These are phyloP conservation scores for Monosporascus sp. DNA, from an alignment of 2,329 filamentous ascomycete genomes.

Conservation along the genomic window DNA sequence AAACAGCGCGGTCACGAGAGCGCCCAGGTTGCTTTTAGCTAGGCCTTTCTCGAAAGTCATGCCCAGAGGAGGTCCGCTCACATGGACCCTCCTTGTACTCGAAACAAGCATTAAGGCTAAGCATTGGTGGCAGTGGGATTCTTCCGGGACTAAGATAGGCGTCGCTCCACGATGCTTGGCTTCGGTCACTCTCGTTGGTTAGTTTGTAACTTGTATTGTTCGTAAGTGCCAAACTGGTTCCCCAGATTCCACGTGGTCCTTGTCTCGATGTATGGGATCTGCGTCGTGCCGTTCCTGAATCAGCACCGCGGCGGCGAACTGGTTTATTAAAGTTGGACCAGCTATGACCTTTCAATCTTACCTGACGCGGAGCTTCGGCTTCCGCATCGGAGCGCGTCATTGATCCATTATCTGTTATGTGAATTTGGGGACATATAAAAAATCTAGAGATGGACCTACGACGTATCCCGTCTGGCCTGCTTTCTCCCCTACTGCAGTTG, in stretches of 20 bases:
- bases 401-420: not conserved
- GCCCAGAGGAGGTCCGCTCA: too few relatives aligned
- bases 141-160: not conserved
- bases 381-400: slow-evolving; percentile 12
- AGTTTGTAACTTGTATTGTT: not conserved
- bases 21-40: too few relatives aligned
- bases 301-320: not conserved
- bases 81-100: too few relatives aligned
- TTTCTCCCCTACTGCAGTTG: slow-evolving; percentile 4
- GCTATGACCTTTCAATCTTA: slow-evolving; percentile 11
- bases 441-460: not conserved
- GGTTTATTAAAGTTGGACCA: not conserved
- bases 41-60: too few relatives aligned
- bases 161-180: not conserved
- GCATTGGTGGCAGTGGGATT: not conserved
- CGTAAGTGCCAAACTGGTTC: too few relatives aligned
- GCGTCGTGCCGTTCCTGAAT: not conserved
- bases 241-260: not conserved
- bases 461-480: not conserved
- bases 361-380: slow-evolving; percentile 20
- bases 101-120: not conserved
- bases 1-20: too few relatives aligned
- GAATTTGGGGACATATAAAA: slow-evolving; percentile 8
- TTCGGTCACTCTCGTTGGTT: not conserved
- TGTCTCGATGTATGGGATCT: not conserved